These are phyloP conservation scores for Lophiotrema nucula DNA, from an alignment of 495 filamentous ascomycete species.

Conservation along the genomic window DNA sequence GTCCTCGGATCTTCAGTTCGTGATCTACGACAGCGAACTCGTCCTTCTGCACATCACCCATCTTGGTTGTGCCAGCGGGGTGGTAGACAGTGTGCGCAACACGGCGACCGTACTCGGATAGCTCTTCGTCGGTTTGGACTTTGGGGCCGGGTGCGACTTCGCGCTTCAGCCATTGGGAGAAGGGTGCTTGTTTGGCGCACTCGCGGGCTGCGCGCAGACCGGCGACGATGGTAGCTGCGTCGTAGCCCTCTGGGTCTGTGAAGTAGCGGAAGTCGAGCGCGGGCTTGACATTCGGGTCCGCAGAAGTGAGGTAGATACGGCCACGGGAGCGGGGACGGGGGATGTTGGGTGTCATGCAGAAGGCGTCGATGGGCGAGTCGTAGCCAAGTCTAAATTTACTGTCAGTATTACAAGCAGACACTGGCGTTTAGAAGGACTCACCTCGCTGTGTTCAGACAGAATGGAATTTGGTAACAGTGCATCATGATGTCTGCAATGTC, in stretches of 20 bases:
- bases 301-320: constrained; percentile 66
- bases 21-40: constrained; percentile 64
- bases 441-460: constrained; percentile 52
- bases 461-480: constrained; percentile 89
- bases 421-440: constrained; percentile 19
- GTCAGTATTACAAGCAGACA: constrained; percentile 10
- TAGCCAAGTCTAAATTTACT: constrained; percentile 61
- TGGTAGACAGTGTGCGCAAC: constrained; percentile 86
- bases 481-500: constrained; percentile 80
- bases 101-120: constrained; percentile 70
- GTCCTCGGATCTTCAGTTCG: constrained; percentile 54
- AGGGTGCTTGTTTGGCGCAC: constrained; percentile 67
- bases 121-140: constrained; percentile 65
- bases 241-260: constrained; percentile 79
- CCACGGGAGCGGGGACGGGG: constrained; percentile 75
- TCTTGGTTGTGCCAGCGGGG: constrained; percentile 82
- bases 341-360: constrained; percentile 92
- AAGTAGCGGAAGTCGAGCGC: constrained; percentile 87
- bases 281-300: constrained; percentile 71
- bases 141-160: constrained; percentile 75
- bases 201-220: constrained; percentile 70
- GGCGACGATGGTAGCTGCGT: constrained; percentile 77
- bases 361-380: constrained; percentile 69
- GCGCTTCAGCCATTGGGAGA: constrained; percentile 74
- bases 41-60: constrained; percentile 67